Evolutionary conservation across 1,284 basidiomycete species (phyloP).

Genomic region (Coniferiporia sulphurascens): DNA sequence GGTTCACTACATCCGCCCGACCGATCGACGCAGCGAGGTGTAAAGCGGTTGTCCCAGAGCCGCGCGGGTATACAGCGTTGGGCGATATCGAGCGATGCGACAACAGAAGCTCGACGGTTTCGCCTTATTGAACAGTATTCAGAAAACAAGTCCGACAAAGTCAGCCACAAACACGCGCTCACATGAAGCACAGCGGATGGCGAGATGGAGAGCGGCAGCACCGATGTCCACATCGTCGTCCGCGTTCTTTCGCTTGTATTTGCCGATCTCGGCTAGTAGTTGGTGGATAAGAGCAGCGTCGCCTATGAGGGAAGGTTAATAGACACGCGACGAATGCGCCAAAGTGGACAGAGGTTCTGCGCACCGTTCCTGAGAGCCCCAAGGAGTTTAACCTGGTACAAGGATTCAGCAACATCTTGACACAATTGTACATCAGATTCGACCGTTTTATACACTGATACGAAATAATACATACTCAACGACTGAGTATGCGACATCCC

Average conservation of each 20-base stretch:
- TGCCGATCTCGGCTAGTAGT: slow-evolving; percentile 73
- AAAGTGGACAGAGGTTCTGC: slow-evolving; percentile 11
- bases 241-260: slow-evolving; percentile 49
- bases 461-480: not conserved
- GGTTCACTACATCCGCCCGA: slow-evolving; percentile 69
- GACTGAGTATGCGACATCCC: not conserved
- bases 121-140: slow-evolving; percentile 33
- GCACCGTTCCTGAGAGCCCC: slow-evolving; percentile 68
- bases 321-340: no score
- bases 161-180: slow-evolving; percentile 27
- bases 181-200: slow-evolving; percentile 82
- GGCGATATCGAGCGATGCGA: slow-evolving; percentile 74
- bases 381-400: slow-evolving; percentile 77
- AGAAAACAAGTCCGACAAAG: slow-evolving; percentile 10
- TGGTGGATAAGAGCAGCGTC: slow-evolving; percentile 79
- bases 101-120: slow-evolving; percentile 66
- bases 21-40: slow-evolving; percentile 85
- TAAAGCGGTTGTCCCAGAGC: slow-evolving; percentile 75
- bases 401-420: slow-evolving; percentile 40
- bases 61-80: slow-evolving; percentile 64
- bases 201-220: slow-evolving; percentile 78
- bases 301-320: slow-evolving; percentile 33
- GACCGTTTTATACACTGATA: not conserved
- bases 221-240: slow-evolving; percentile 52
- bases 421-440: not conserved